Evolutionary conservation across 1,284 basidiomycete genomes (phyloP).

Genomic region (Ganoderma boninense): DNA sequence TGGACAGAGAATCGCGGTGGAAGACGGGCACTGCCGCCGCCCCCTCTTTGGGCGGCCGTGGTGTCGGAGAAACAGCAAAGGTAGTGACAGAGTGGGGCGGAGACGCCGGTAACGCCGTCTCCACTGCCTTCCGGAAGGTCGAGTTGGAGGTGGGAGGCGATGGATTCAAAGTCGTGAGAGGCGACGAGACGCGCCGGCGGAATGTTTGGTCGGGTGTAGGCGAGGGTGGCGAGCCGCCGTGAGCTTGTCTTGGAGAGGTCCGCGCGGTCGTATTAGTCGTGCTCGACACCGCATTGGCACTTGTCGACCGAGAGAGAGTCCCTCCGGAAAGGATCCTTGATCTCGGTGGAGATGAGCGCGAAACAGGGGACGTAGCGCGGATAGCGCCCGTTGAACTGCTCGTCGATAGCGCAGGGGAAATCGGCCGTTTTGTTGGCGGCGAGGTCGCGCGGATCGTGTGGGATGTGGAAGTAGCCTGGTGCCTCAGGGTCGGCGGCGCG

Average conservation of each 20-base stretch:
- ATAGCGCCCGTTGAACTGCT: constrained; percentile 41
- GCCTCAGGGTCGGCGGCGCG: constrained; percentile 77
- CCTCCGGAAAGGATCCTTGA: constrained; percentile 50
- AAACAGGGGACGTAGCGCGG: constrained; percentile 50
- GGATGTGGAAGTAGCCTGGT: constrained; percentile 77
- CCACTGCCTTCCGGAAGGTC: constrained; percentile 54
- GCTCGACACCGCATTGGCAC: constrained; percentile 40
- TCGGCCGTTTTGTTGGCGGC: constrained; percentile 53
- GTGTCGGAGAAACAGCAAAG: constrained; percentile 46
- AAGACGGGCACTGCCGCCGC: constrained; percentile 32
- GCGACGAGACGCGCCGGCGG: constrained; percentile 62
- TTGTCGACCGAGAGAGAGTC: constrained; percentile 50
- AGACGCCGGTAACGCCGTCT: constrained; percentile 56
- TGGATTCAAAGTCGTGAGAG: constrained; percentile 47
- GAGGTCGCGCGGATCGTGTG: constrained; percentile 55
- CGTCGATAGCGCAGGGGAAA: constrained; percentile 51
- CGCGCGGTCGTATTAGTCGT: constrained; percentile 43
- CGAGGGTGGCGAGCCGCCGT: constrained; percentile 55
- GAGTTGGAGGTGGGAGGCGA: constrained; percentile 49
- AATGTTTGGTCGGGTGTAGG: constrained; percentile 51
- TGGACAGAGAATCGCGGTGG: constrained; percentile 48
- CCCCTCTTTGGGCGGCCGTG: constrained; percentile 39
- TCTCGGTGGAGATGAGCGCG: constrained; percentile 51
- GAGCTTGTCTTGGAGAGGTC: constrained; percentile 36
- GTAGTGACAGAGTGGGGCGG: constrained; percentile 41